Conservation (phyloP, 2,329 filamentous ascomycete genomes). For the Aspergillus neotritici region DNA sequence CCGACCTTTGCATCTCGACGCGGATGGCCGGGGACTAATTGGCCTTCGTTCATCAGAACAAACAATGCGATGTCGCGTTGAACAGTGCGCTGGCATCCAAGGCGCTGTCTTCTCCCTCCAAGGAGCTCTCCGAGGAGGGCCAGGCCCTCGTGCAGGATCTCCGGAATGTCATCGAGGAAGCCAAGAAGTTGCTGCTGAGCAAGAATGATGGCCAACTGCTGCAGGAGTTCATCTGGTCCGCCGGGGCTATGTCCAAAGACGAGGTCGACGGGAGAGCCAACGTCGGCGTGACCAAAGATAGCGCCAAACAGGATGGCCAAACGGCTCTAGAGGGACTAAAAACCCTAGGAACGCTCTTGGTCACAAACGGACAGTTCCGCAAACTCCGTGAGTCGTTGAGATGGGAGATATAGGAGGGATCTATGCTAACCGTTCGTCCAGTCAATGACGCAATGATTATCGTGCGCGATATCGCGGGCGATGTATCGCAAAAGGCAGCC, state of each 20-base stretch:
- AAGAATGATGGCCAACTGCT: slow-evolving; percentile 94
- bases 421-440: slow-evolving; percentile 30
- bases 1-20: slow-evolving; percentile 10
- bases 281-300: slow-evolving; percentile 67
- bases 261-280: slow-evolving; percentile 54
- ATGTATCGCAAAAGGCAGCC: slow-evolving; percentile 77
- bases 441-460: slow-evolving; percentile 75
- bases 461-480: slow-evolving; percentile 83
- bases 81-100: slow-evolving; percentile 77
- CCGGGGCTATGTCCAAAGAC: slow-evolving; percentile 64
- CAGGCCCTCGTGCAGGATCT: slow-evolving; percentile 71
- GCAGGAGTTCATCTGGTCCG: slow-evolving; percentile 96
- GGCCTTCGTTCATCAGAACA: slow-evolving; percentile 55
- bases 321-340: slow-evolving; percentile 78
- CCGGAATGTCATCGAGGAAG: slow-evolving; percentile 71
- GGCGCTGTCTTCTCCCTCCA: slow-evolving; percentile 63
- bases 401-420: slow-evolving; percentile 9
- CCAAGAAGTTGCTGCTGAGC: slow-evolving; percentile 76
- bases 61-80: slow-evolving; percentile 90
- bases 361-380: slow-evolving; percentile 94
- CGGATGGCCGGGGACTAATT: neutral
- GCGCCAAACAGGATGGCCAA: slow-evolving; percentile 74
- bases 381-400: slow-evolving; percentile 64
- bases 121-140: slow-evolving; percentile 76
- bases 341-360: slow-evolving; percentile 79